Percentiles rank a stretch among this genome's conserved stretches.
These are phyloP conservation scores for Backusella luteola DNA, from an alignment of 192 early-diverging fungal species.

Conservation along the genomic window DNA sequence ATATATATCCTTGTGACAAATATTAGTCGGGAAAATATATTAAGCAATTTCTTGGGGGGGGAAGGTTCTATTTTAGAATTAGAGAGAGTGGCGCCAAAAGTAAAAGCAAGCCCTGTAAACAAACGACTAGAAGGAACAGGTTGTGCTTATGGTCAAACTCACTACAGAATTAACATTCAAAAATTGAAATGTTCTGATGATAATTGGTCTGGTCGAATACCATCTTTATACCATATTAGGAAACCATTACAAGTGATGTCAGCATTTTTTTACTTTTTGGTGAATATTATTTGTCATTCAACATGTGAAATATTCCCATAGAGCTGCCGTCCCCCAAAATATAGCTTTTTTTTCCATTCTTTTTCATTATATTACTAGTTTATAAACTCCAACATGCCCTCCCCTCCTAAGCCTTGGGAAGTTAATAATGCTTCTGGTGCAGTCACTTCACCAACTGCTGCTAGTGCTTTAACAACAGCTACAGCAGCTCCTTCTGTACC, in stretches of 20 bases:
- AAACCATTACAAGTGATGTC: background rate
- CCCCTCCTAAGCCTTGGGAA: slow-evolving; percentile 81
- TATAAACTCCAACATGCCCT: slow-evolving; percentile 36
- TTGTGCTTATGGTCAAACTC: background rate
- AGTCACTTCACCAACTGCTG: slow-evolving; percentile 32
- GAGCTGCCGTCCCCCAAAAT: background rate
- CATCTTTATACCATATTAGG: background rate
- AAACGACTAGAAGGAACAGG: background rate
- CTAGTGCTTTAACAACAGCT: slow-evolving; percentile 29
- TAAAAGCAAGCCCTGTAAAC: background rate
- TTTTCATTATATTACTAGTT: slow-evolving; percentile 2
- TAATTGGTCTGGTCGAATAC: background rate
- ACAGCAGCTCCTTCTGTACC: slow-evolving; percentile 45
- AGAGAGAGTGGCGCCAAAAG: background rate
- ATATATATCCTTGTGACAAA: background rate
- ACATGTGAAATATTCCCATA: slow-evolving; percentile 10
- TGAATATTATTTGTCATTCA: slow-evolving; percentile 8
- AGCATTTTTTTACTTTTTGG: background rate
- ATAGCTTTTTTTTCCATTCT: background rate
- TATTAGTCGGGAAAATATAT: background rate
- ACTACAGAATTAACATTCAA: background rate
- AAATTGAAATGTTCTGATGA: background rate
- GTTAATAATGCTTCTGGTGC: slow-evolving; percentile 40
- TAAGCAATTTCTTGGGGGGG: background rate
- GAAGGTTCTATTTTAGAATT: background rate